Percentiles rank a stretch among this genome's conserved stretches.
Evolutionary conservation across 2,329 filamentous ascomycete genomes (phyloP).

Genomic region (Grosmannia clavigera): DNA sequence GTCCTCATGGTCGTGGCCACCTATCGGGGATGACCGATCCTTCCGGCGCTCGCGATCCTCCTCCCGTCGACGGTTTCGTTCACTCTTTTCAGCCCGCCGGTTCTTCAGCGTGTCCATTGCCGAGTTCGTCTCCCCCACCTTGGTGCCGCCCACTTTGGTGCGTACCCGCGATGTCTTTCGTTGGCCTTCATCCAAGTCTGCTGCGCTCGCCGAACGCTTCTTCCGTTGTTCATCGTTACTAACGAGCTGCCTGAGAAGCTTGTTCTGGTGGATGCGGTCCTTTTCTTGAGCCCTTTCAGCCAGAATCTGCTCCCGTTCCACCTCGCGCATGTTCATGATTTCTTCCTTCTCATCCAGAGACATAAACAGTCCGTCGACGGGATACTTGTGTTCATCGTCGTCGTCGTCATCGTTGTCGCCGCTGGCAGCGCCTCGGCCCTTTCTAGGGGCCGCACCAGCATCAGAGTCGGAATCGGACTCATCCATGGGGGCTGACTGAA

Average conservation of each 20-base stretch:
- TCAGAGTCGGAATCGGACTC: conserved; percentile 74
- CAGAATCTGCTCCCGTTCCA: conserved; percentile 81
- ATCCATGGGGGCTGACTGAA: conserved; percentile 78
- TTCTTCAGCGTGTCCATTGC: conserved; percentile 60
- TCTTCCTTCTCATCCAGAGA: conserved; percentile 61
- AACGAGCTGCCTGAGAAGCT: conserved; percentile 67
- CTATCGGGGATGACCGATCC: conserved; percentile 24
- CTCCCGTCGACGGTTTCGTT: conserved; percentile 49
- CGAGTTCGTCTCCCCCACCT: conserved; percentile 54
- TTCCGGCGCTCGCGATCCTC: conserved; percentile 49
- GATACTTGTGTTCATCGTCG: conserved; percentile 57
- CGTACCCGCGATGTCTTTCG: conserved; percentile 64
- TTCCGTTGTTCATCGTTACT: conserved; percentile 53
- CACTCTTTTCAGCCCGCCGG: conserved; percentile 51
- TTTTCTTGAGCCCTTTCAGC: conserved; percentile 77
- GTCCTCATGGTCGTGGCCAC: conserved; percentile 26
- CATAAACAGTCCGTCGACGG: conserved; percentile 76
- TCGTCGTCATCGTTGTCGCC: conserved; percentile 21
- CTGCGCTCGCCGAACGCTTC: conserved; percentile 67
- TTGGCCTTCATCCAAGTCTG: conserved; percentile 65
- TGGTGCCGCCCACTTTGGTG: conserved; percentile 52
- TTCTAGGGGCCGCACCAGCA: conserved; percentile 28
- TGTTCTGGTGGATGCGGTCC: conserved; percentile 70
- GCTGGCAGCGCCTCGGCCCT: conserved; percentile 1
- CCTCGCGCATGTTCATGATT: conserved; percentile 78